Percentiles rank a stretch among this genome's conserved stretches.
Evolutionary conservation across 345 rosid genomes (phyloP).

Genomic region (Turritis glabra): DNA sequence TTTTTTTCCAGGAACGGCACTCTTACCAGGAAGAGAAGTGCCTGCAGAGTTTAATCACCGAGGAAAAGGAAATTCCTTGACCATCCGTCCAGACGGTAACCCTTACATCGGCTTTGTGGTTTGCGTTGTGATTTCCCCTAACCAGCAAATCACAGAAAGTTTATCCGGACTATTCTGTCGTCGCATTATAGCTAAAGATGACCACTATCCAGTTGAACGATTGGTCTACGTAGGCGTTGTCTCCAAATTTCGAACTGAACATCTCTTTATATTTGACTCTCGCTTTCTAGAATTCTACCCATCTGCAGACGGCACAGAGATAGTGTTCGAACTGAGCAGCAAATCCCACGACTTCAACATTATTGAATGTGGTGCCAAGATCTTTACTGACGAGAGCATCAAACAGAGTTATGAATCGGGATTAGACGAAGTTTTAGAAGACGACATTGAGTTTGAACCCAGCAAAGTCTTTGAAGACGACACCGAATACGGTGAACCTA

Average conservation of each 20-base stretch:
- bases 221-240: no score
- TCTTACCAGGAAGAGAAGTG: background rate
- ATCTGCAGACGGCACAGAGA: no score
- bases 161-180: background rate
- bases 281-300: no score
- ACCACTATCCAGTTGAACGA: background rate
- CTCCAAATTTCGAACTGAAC: no score
- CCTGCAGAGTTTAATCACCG: background rate
- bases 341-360: no score
- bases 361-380: no score
- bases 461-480: background rate
- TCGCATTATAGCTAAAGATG: background rate
- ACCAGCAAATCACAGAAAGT: background rate
- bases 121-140: background rate
- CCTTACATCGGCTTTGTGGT: background rate
- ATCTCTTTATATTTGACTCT: no score
- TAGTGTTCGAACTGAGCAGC: no score
- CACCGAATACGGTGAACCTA: background rate
- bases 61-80: background rate
- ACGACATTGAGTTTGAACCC: background rate
- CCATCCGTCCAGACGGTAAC: background rate
- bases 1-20: accelerated
- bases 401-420: no score
- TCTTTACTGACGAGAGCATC: no score
- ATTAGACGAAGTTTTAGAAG: no score